Percentiles rank a stretch among this genome's conserved stretches.
Conservation (phyloP, 108 stramenopile genomes). For the Nitzschia inconspicua region DNA sequence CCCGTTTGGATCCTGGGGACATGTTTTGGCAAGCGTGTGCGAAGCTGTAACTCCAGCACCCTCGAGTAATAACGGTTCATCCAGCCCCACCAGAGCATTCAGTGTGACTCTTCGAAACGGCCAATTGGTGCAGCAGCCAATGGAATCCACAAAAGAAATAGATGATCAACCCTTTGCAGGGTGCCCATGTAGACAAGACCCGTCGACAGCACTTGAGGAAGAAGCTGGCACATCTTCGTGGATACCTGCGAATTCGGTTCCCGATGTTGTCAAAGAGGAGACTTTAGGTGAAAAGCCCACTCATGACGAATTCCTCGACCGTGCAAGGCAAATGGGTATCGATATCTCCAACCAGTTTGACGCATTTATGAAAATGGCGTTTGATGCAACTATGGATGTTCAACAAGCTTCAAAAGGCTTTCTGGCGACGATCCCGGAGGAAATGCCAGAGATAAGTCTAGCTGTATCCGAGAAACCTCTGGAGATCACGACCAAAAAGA, state of each 20-base stretch:
- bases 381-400: not conserved
- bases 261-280: not conserved
- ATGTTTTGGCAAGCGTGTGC: conserved; percentile 13
- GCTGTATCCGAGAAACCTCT: not conserved
- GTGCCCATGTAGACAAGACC: not conserved
- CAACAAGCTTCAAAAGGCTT: not conserved
- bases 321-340: conserved; percentile 12
- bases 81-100: conserved; percentile 1
- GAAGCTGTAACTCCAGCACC: conserved; percentile 1
- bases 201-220: not conserved
- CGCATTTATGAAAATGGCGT: conserved; percentile 18
- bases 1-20: conserved; percentile 14
- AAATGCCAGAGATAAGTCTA: not conserved
- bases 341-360: conserved; percentile 17
- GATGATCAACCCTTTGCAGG: not conserved
- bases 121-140: not conserved
- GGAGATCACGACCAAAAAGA: not conserved
- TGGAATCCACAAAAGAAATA: not conserved
- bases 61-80: not conserved
- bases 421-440: not conserved
- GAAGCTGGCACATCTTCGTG: no score
- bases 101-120: not conserved
- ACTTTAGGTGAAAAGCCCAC: not conserved
- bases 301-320: not conserved
- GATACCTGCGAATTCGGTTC: no score